These are phyloP conservation scores for Zalaria sp. DNA, from an alignment of 2,329 filamentous ascomycete genomes.

Conservation along the genomic window DNA sequence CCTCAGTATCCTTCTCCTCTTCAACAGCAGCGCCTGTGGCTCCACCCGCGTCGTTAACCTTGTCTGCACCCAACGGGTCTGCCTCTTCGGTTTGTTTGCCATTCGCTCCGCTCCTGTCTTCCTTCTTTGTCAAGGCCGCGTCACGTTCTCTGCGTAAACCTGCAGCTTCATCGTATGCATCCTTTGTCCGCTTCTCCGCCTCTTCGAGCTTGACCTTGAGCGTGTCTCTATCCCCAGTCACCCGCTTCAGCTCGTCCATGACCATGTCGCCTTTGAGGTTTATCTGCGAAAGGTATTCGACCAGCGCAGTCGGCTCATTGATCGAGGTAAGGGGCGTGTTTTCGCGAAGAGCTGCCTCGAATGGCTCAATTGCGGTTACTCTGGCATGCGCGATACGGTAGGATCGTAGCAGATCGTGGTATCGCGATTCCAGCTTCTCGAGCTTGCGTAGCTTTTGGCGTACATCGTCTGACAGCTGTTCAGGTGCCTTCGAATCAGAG, in stretches of 20 bases:
- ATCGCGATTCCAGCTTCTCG: conserved; percentile 80
- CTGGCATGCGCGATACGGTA: conserved; percentile 85
- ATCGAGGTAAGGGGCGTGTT: conserved; percentile 87
- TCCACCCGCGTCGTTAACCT: conserved; percentile 1
- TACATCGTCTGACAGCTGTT: conserved; percentile 60
- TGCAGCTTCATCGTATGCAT: conserved; percentile 50
- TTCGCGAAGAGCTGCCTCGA: conserved; percentile 81
- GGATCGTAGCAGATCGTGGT: conserved; percentile 78
- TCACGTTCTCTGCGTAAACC: conserved; percentile 31
- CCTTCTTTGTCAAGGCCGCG: not conserved
- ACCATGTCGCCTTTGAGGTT: conserved; percentile 83
- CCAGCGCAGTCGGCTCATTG: conserved; percentile 64
- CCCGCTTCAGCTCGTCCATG: conserved; percentile 79
- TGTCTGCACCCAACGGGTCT: conserved; percentile 7
- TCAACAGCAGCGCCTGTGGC: conserved; percentile 1
- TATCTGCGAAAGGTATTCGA: conserved; percentile 81
- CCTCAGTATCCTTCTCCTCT: conserved; percentile 26
- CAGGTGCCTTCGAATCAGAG: conserved; percentile 21
- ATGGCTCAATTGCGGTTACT: conserved; percentile 77
- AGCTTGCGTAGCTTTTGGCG: conserved; percentile 64
- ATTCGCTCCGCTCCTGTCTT: not conserved
- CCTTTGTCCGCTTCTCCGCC: conserved; percentile 47
- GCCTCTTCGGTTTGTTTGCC: conserved; percentile 10
- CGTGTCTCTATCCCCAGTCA: conserved; percentile 63
- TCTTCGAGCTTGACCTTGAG: conserved; percentile 65